These are phyloP conservation scores for Phlyctochytrium planicorne DNA, from an alignment of 192 early-diverging fungal genomes.

Conservation along the genomic window DNA sequence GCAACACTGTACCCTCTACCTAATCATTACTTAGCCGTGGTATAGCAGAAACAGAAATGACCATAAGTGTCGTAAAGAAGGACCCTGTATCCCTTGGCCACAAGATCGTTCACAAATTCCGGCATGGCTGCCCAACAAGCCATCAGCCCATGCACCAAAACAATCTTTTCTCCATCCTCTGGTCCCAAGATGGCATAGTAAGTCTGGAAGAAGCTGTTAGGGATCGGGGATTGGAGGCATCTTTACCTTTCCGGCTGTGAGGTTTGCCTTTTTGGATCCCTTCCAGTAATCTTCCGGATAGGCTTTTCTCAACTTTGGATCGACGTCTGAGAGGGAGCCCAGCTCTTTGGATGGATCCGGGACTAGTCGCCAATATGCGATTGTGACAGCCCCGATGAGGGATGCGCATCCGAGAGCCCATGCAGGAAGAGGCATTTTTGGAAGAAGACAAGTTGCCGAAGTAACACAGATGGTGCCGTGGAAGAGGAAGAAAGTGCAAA, in stretches of 20 bases:
- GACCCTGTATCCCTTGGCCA: slow-evolving; percentile 37
- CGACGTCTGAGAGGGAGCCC: neutral
- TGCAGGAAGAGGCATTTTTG: no score
- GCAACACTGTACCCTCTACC: slow-evolving; percentile 48
- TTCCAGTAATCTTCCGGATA: neutral
- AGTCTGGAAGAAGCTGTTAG: slow-evolving; percentile 16
- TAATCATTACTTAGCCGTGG: no score
- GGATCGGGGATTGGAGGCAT: neutral
- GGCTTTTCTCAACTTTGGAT: neutral
- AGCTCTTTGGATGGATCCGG: neutral
- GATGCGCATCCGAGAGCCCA: no score
- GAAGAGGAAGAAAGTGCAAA: no score
- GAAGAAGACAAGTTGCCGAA: no score
- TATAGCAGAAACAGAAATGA: no score
- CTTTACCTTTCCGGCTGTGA: neutral
- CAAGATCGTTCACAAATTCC: slow-evolving; percentile 23
- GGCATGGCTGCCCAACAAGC: slow-evolving; percentile 18
- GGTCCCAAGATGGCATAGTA: slow-evolving; percentile 47
- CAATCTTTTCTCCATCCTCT: slow-evolving; percentile 11
- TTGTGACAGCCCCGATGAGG: no score
- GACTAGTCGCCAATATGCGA: no score
- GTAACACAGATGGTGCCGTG: no score
- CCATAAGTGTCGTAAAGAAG: slow-evolving; percentile 47
- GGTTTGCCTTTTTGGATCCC: neutral
- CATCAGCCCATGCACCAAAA: slow-evolving; percentile 44